phyloP scores from a whole-genome alignment of 2,329 filamentous ascomycete species.

The Colletotrichum tanaceti region DNA sequence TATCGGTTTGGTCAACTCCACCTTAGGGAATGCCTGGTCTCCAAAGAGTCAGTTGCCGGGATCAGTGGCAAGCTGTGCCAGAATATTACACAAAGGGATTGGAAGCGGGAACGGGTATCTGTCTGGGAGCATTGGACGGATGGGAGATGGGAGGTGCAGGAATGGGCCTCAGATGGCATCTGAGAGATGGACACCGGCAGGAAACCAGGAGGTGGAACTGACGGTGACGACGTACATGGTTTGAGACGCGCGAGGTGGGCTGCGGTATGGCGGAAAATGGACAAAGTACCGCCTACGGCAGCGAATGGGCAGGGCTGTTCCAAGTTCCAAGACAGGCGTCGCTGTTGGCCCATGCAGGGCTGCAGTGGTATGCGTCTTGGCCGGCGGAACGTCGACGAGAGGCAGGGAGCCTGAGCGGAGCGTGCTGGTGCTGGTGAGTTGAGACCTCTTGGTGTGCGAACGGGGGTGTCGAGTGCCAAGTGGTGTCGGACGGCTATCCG shows the following conservation, averaged over 20 bases:
- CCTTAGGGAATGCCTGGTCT: conserved; percentile 33
- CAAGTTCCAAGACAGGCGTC: conserved; percentile 36
- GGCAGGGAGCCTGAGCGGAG: background rate
- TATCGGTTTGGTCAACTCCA: conserved; percentile 33
- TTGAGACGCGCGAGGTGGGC: conserved; percentile 40
- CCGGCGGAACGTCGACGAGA: conserved; percentile 28
- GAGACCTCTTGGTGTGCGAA: conserved; percentile 5
- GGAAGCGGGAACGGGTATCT: conserved; percentile 26
- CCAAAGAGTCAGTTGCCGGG: conserved; percentile 33
- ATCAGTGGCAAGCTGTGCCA: conserved; percentile 37
- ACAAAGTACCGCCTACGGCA: conserved; percentile 38
- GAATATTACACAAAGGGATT: conserved; percentile 14
- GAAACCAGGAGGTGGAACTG: conserved; percentile 41
- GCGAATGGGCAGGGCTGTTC: conserved; percentile 39
- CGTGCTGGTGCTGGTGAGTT: conserved; percentile 3
- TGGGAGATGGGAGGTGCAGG: conserved; percentile 6
- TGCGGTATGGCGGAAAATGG: conserved; percentile 36
- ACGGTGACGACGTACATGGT: conserved; percentile 40
- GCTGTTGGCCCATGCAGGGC: conserved; percentile 39
- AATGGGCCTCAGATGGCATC: conserved; percentile 39
- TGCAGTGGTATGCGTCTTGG: conserved; percentile 39
- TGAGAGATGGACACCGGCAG: conserved; percentile 25
- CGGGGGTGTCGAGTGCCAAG: conserved; percentile 25
- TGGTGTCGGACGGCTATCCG: conserved; percentile 37
- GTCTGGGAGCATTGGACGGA: conserved; percentile 31